Evolutionary conservation across 2,329 filamentous ascomycete species (phyloP), one percentile per base, ranked within the genome.

Genomic region (Meredithiella fracta): DNA sequence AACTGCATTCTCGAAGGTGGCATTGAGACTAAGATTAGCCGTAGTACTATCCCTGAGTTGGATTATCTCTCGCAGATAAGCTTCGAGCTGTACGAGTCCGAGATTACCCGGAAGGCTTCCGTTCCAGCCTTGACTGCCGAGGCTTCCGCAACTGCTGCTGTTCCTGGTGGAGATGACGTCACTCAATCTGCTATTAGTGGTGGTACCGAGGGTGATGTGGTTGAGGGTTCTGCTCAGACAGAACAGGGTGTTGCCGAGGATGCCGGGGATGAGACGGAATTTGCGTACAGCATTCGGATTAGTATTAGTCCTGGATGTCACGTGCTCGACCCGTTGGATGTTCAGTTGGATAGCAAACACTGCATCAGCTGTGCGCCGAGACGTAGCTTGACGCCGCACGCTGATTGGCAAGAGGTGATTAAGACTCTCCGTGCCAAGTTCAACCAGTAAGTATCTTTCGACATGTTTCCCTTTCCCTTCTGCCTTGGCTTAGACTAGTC

Each of bases 1-100:
- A 98, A 98, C 68, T 97, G 91, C 67, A 97, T 98, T 62, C 78
- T 98, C 25, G 92, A 98, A 67, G 92, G 94, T 59, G 94, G 92
- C 29, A 86, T 98, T 61, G 86, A 94, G 65, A 96, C 91, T 23
- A 98, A 98, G 72, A 97, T 98, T 65, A 85, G 88, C 63, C 85
- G 94, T 38, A 90, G 88, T 64, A 89, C 87, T 42, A 98, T 98
- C 61, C 92, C 92, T 0, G 92, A 98, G 69, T 81, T 98, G 34
- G 92, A 98, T 67, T 98, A 98, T 66, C 80, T 98, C 26, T 94
- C 86, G 6, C 92, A 97, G 66, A 97, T 98, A 65, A 94, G 88
- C 68, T 98, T 98, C 62, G 92, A 98, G 71, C 76, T 98, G 26
- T 98, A 98, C 69, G 92, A 98, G 68, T 91, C 88, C 15, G 87